Conservation (phyloP, 495 filamentous ascomycete species). For the Penicillium mononematosum region DNA sequence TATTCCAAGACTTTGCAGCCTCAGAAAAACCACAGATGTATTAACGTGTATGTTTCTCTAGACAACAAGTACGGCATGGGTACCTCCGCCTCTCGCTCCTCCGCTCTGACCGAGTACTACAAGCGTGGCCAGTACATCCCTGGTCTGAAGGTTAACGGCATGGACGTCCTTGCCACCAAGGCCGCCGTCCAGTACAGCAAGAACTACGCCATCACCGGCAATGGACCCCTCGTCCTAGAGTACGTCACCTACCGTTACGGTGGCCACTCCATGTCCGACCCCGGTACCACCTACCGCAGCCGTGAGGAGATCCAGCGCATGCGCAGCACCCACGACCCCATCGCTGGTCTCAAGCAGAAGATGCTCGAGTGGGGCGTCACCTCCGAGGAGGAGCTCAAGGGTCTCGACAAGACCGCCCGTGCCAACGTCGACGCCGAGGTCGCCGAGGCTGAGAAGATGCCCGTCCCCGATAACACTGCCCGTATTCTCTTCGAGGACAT, state of each 20-base stretch:
- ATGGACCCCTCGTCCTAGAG: slow-evolving; percentile 93
- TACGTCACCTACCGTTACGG: slow-evolving; percentile 99
- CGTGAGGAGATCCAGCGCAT: slow-evolving; percentile 99
- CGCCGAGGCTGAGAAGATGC: slow-evolving; percentile 81
- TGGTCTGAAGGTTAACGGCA: slow-evolving; percentile 98
- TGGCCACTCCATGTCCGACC: slow-evolving; percentile 99
- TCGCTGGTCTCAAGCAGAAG: slow-evolving; percentile 96
- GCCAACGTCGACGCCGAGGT: slow-evolving; percentile 85
- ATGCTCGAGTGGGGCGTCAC: slow-evolving; percentile 92
- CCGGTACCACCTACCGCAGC: slow-evolving; percentile 97
- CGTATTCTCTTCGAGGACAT: slow-evolving; percentile 95
- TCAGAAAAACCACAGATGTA: slow-evolving; percentile 3
- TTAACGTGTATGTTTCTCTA: slow-evolving; percentile 34
- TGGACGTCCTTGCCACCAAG: slow-evolving; percentile 98
- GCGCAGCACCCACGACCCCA: slow-evolving; percentile 97
- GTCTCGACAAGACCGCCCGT: slow-evolving; percentile 88
- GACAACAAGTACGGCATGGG: slow-evolving; percentile 99
- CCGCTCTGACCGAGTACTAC: slow-evolving; percentile 98
- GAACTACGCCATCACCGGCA: slow-evolving; percentile 73
- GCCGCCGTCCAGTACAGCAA: slow-evolving; percentile 90
- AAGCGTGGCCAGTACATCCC: slow-evolving; percentile 99
- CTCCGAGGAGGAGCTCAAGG: slow-evolving; percentile 95
- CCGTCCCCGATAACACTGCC: slow-evolving; percentile 67
- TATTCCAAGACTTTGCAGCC: neutral
- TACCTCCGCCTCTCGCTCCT: slow-evolving; percentile 89